These are phyloP conservation scores for Przewalskia tangutica DNA, from an alignment of 257 asterid genomes.

Conservation along the genomic window DNA sequence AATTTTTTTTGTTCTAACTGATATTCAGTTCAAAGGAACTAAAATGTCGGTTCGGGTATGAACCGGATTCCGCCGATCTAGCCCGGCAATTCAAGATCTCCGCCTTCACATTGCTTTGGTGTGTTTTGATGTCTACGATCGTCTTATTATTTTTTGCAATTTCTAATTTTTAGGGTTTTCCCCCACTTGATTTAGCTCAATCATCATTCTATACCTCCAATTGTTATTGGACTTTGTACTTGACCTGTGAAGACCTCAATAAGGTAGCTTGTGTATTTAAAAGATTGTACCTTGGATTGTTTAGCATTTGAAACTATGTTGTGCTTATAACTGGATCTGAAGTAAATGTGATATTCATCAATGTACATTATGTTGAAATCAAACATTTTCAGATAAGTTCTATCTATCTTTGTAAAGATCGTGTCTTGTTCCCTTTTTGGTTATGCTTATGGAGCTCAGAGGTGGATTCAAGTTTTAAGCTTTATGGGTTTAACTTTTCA, in stretches of 20 bases:
- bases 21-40: neutral
- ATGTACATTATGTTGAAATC: neutral
- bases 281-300: slow-evolving; percentile 4
- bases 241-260: neutral
- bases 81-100: slow-evolving; percentile 38
- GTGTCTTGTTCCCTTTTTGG: neutral
- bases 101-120: slow-evolving; percentile 31
- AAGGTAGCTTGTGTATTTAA: neutral
- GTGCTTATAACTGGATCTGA: slow-evolving; percentile 47
- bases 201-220: too few species aligned
- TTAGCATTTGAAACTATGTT: slow-evolving; percentile 14
- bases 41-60: slow-evolving; percentile 16
- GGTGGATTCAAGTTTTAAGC: too few species aligned
- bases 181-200: neutral
- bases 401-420: neutral
- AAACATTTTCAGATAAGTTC: slow-evolving; percentile 4
- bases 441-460: neutral
- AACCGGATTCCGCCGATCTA: slow-evolving; percentile 37
- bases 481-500: too few species aligned
- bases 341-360: neutral
- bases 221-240: neutral
- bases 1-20: neutral
- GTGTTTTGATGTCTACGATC: slow-evolving; percentile 30
- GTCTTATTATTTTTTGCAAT: neutral
- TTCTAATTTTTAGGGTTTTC: slow-evolving; percentile 1